Conservation (phyloP, 805 yeast genomes). For the Kazachstania viticola region DNA sequence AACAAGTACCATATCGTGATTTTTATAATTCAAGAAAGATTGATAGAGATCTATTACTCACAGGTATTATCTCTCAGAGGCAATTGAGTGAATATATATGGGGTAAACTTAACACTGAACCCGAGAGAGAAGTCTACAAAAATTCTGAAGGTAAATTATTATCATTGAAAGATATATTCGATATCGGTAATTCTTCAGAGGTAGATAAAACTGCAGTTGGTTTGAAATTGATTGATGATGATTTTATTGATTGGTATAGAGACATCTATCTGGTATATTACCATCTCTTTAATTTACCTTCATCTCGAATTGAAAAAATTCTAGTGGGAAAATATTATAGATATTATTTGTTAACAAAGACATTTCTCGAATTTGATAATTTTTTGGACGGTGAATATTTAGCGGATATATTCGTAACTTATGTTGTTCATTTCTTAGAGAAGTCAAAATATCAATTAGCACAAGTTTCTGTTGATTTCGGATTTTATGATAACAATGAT, state of each 20-base stretch:
- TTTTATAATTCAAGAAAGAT: conserved; percentile 94
- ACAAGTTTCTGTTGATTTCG: conserved; percentile 29
- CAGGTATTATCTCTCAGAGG: conserved; percentile 21
- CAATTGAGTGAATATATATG: conserved; percentile 29
- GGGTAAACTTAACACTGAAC: conserved; percentile 27
- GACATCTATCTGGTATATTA: conserved; percentile 13
- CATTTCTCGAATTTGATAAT: conserved; percentile 29
- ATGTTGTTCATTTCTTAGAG: conserved; percentile 26
- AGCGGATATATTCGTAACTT: conserved; percentile 24
- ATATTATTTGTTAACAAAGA: conserved; percentile 23
- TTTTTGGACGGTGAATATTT: conserved; percentile 29
- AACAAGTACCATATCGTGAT: conserved; percentile 35
- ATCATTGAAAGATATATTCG: conserved; percentile 18
- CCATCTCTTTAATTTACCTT: conserved; percentile 15
- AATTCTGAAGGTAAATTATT: conserved; percentile 10
- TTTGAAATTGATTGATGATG: conserved; percentile 23
- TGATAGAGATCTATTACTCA: conserved; percentile 33
- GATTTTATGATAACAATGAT: conserved; percentile 6
- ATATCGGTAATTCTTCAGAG: conserved; percentile 4
- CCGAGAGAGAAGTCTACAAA: conserved; percentile 26
- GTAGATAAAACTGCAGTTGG: conserved; percentile 15
- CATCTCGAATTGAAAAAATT: conserved; percentile 7
- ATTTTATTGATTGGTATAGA: conserved; percentile 17
- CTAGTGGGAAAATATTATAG: conserved; percentile 16
- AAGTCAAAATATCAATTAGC: conserved; percentile 30